Evolutionary conservation across 2,329 filamentous ascomycete species (phyloP).

Genomic region (Emmonsia crescens): DNA sequence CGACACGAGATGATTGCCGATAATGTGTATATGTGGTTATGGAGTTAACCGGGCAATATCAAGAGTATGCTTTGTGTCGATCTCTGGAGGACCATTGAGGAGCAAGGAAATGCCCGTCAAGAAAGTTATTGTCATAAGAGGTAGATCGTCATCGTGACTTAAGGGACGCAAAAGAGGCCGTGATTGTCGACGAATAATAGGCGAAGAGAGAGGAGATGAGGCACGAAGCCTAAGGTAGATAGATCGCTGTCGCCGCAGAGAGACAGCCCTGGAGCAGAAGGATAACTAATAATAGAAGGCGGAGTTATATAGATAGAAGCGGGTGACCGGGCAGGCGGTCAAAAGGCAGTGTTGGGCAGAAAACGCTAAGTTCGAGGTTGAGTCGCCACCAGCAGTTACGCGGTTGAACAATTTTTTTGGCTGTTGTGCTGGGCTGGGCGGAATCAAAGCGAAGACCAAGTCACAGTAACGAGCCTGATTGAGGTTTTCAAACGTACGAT

Average conservation of each 20-base stretch:
- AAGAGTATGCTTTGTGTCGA: not conserved
- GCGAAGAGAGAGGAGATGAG: not conserved
- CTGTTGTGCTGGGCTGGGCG: not conserved
- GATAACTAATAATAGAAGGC: not conserved
- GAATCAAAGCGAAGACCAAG: not conserved
- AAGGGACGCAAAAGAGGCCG: constrained; percentile 2
- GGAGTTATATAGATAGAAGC: not conserved
- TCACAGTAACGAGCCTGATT: not conserved
- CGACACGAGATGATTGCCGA: not conserved
- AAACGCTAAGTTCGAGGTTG: not conserved
- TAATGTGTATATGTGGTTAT: not conserved
- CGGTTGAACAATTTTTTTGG: not conserved
- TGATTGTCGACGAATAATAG: not conserved
- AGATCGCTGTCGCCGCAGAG: not conserved
- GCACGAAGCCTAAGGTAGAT: not conserved
- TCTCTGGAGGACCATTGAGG: constrained; percentile 3
- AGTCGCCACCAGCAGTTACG: not conserved
- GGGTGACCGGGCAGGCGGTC: not conserved
- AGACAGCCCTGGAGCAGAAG: no score
- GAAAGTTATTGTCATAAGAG: constrained; percentile 35
- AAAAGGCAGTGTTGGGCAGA: not conserved
- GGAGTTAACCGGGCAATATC: not conserved
- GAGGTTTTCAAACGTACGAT: constrained; percentile 5
- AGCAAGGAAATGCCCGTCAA: constrained; percentile 24
- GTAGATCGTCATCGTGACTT: constrained; percentile 24